phyloP scores from a whole-genome alignment of 768 basidiomycete genomes.

The Suillus decipiens region DNA sequence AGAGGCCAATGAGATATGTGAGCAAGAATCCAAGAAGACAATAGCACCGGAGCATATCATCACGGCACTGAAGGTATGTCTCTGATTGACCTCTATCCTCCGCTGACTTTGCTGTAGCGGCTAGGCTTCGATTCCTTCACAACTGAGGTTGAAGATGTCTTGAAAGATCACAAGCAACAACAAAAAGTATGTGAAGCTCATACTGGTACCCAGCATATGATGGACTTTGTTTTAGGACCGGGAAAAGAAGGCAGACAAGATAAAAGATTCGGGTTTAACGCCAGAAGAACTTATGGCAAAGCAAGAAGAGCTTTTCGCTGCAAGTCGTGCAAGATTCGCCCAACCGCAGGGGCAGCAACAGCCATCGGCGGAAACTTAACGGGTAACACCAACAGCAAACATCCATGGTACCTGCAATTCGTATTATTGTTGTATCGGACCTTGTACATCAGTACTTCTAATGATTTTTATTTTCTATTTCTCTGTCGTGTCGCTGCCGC shows the following conservation, averaged over 20 bases:
- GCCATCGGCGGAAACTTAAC: conserved; percentile 13
- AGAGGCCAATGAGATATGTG: conserved; percentile 97
- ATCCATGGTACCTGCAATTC: conserved; percentile 8
- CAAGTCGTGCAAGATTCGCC: conserved; percentile 79
- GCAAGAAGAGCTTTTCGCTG: conserved; percentile 94
- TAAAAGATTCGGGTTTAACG: conserved; percentile 85
- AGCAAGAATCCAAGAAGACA: conserved; percentile 97
- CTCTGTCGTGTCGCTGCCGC: conserved; percentile 40
- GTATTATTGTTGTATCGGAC: conserved; percentile 22
- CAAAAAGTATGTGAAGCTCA: conserved; percentile 65
- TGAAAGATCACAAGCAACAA: conserved; percentile 96
- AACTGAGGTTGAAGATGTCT: conserved; percentile 85
- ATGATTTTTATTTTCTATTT: conserved; percentile 35
- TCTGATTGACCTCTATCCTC: neutral
- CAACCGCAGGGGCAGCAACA: conserved; percentile 49
- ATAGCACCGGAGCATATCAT: conserved; percentile 98
- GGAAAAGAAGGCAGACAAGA: conserved; percentile 90
- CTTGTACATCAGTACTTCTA: conserved; percentile 27
- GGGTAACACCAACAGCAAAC: conserved; percentile 2
- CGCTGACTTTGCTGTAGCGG: conserved; percentile 48
- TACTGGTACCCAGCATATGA: neutral
- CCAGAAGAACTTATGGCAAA: conserved; percentile 86
- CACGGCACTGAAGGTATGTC: conserved; percentile 77
- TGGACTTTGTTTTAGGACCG: conserved; percentile 56
- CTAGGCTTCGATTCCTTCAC: conserved; percentile 94